Conservation (phyloP, 768 basidiomycete species). For the Sporobolomyces roseus region DNA sequence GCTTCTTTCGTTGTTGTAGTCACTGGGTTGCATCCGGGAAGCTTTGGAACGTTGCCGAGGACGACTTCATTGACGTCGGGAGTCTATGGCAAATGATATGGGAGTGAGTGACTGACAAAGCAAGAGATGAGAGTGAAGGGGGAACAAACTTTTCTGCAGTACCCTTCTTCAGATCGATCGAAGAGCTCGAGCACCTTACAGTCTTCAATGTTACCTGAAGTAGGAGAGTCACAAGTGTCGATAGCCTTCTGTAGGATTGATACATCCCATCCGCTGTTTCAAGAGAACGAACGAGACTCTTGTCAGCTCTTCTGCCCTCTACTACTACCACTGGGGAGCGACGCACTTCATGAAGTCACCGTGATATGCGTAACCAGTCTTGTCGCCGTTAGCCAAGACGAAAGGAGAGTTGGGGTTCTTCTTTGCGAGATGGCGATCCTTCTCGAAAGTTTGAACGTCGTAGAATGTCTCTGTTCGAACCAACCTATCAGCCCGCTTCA, state of each 20-base stretch:
- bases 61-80: slow-evolving; percentile 4
- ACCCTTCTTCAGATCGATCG: not conserved
- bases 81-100: no score
- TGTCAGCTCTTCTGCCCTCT: not conserved
- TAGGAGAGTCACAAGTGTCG: slow-evolving; percentile 45
- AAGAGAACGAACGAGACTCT: not conserved
- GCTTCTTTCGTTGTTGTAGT: slow-evolving; percentile 11
- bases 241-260: slow-evolving; percentile 59
- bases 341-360: slow-evolving; percentile 55
- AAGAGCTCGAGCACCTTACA: slow-evolving; percentile 21
- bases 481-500: not conserved
- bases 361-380: slow-evolving; percentile 60
- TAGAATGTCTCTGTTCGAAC: slow-evolving; percentile 51
- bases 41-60: not conserved
- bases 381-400: slow-evolving; percentile 62
- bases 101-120: not conserved
- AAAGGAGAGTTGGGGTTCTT: slow-evolving; percentile 57
- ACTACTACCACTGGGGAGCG: no score
- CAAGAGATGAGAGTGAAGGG: not conserved
- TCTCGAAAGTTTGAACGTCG: slow-evolving; percentile 50
- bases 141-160: not conserved
- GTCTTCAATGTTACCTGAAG: slow-evolving; percentile 11
- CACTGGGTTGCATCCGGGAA: slow-evolving; percentile 27
- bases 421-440: slow-evolving; percentile 48
- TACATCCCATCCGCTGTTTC: slow-evolving; percentile 59